Evolutionary conservation across 345 rosid species (phyloP).

Genomic region (Arabidopsis suecica): DNA sequence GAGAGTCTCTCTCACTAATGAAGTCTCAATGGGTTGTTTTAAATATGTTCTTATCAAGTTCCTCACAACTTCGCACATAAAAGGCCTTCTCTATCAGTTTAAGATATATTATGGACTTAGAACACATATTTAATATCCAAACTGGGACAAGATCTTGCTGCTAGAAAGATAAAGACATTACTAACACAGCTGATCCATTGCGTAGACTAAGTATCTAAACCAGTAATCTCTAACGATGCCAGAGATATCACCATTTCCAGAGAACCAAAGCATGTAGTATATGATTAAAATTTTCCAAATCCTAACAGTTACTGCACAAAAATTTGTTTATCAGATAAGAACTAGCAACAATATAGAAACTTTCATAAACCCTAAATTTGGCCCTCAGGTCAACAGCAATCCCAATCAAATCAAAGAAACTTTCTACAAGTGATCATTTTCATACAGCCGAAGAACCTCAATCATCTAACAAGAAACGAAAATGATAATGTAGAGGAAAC

Average conservation of each 20-base stretch:
- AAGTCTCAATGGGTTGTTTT: no score
- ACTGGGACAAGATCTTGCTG: neutral
- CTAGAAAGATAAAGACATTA: constrained; percentile 13
- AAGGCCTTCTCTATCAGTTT: neutral
- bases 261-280: neutral
- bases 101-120: neutral
- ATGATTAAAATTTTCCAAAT: neutral
- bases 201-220: neutral
- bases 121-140: constrained; percentile 1
- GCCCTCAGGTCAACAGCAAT: constrained; percentile 11
- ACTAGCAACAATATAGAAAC: neutral
- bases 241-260: neutral
- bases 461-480: constrained; percentile 1
- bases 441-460: neutral
- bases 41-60: neutral
- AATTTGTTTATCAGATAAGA: neutral
- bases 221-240: constrained; percentile 6
- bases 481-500: neutral
- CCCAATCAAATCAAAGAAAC: constrained; percentile 15
- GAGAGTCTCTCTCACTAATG: no score
- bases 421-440: neutral
- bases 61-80: neutral
- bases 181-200: neutral
- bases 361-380: constrained; percentile 6
- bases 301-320: neutral